Base-by-base conservation (phyloP, 1,284 basidiomycete genomes). In the Sphaerobolus stellatus region DNA sequence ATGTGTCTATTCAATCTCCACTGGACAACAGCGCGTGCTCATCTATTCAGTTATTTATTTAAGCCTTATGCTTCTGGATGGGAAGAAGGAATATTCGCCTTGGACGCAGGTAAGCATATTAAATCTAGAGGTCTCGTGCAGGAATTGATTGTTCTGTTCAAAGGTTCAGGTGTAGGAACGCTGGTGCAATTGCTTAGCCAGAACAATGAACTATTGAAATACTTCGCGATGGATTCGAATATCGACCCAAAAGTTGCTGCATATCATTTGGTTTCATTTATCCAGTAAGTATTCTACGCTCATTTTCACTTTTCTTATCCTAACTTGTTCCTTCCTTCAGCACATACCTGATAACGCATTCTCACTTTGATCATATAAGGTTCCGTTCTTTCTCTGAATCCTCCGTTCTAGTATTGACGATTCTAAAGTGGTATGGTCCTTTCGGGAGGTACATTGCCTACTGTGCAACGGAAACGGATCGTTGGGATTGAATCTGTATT, bases 311-410 rank as follows among this genome's bases (percentile, higher is more conserved):
- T 7, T 27, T 5, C 9, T 3, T 13, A 22, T 11, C 4, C 41
- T 14, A 4, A 22, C 28, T 14, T 43, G 20, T 18, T 14, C 9
- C 14, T 41, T 20, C 18, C 31, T 53, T 7, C 64, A 87, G 88
- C 57, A 84, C 80, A 57, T 92, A 84, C 62, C 76, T 93, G 54
- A 75, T 93, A 61, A 86, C 86, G 4, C 91, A 93, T 69, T 84
- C 87, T 2, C 91, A 94, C 66, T 70, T 94, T 24, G 91, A 94
- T 70, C 92, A 94, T 67, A 79, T 92, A 57, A 81, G 76, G 59
- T 41, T 47, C 63, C 16, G 9, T 25, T 31, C 25, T 20, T 18
- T 18, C 25, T 20, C n/a, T 41, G 18, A 20, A 27, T 20, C 7
- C 36, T 38, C 22, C 29, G 8, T 28, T 9, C 13, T n/a, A 28